Percentiles rank a stretch among this genome's conserved stretches.
phyloP scores from a whole-genome alignment of 1,284 basidiomycete species.

The Pseudozyma flocculosa region DNA sequence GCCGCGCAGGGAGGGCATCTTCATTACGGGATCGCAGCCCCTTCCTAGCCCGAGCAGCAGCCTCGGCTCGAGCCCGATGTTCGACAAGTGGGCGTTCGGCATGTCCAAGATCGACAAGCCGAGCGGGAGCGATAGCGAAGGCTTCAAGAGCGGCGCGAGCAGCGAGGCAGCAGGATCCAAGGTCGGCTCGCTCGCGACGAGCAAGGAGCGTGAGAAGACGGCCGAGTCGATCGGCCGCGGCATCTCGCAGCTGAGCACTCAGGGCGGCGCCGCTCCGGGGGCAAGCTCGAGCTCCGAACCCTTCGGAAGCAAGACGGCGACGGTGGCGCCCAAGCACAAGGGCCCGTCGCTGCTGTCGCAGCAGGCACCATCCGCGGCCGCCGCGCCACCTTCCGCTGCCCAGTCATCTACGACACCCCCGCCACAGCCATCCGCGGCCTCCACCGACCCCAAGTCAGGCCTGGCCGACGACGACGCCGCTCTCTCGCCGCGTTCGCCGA shows the following conservation, averaged over 20 bases:
- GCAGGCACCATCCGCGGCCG: slow-evolving; percentile 62
- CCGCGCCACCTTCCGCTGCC: neutral
- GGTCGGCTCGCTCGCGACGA: slow-evolving; percentile 24
- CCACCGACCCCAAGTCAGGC: too few species aligned
- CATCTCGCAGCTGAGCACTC: slow-evolving; percentile 69
- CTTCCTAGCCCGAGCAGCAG: slow-evolving; percentile 75
- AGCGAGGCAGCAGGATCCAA: slow-evolving; percentile 39
- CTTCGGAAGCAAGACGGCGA: slow-evolving; percentile 66
- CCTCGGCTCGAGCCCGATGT: slow-evolving; percentile 74
- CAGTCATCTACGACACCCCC: slow-evolving; percentile 15
- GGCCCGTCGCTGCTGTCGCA: slow-evolving; percentile 81
- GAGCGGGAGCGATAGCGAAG: slow-evolving; percentile 35
- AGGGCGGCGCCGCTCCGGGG: slow-evolving; percentile 47
- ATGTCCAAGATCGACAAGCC: slow-evolving; percentile 69
- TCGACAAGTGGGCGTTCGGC: slow-evolving; percentile 87
- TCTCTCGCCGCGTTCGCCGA: slow-evolving; percentile 42
- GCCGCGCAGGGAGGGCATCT: slow-evolving; percentile 79
- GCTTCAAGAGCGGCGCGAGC: slow-evolving; percentile 33
- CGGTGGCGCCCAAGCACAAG: slow-evolving; percentile 58
- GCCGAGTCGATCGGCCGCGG: slow-evolving; percentile 64
- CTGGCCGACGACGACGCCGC: too few species aligned
- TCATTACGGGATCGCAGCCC: slow-evolving; percentile 92
- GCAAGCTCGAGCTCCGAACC: slow-evolving; percentile 44
- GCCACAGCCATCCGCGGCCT: slow-evolving; percentile 5
- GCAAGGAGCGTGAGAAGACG: slow-evolving; percentile 60